These are phyloP conservation scores for Trichosphaerium sp. DNA, from an alignment of 78 protist genomes.

Conservation along the genomic window DNA sequence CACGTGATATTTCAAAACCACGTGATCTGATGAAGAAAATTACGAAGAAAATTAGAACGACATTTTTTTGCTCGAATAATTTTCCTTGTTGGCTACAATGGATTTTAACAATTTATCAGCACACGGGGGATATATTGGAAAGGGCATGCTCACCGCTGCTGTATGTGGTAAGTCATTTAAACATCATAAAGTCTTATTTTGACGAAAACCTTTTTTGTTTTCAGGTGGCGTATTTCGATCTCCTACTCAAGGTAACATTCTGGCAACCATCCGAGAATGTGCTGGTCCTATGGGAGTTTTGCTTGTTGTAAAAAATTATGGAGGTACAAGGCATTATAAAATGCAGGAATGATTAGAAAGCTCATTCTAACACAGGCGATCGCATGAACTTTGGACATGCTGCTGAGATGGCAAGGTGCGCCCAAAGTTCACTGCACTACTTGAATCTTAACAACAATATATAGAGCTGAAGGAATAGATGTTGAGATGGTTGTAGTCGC, in stretches of 20 bases:
- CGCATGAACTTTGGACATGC: conserved; percentile 42
- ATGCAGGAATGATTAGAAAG: too few relatives aligned
- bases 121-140: conserved; percentile 55
- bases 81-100: too few relatives aligned
- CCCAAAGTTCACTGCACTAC: too few relatives aligned
- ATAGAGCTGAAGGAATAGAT: background rate
- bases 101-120: too few relatives aligned
- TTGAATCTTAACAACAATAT: conserved; percentile 17
- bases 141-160: conserved; percentile 52
- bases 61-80: too few relatives aligned
- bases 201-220: too few relatives aligned
- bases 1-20: too few relatives aligned
- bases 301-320: conserved; percentile 52
- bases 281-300: conserved; percentile 29
- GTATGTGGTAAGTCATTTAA: conserved; percentile 22
- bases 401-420: too few relatives aligned
- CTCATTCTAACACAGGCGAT: too few relatives aligned
- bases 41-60: too few relatives aligned
- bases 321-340: too few relatives aligned
- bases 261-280: conserved; percentile 38
- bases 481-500: conserved; percentile 42
- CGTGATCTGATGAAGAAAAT: too few relatives aligned
- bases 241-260: conserved; percentile 19
- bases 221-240: conserved; percentile 31
- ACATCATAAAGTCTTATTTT: background rate